These are phyloP conservation scores for Besnoitia besnoiti DNA, from an alignment of 169 alveolate genomes.

Conservation along the genomic window DNA sequence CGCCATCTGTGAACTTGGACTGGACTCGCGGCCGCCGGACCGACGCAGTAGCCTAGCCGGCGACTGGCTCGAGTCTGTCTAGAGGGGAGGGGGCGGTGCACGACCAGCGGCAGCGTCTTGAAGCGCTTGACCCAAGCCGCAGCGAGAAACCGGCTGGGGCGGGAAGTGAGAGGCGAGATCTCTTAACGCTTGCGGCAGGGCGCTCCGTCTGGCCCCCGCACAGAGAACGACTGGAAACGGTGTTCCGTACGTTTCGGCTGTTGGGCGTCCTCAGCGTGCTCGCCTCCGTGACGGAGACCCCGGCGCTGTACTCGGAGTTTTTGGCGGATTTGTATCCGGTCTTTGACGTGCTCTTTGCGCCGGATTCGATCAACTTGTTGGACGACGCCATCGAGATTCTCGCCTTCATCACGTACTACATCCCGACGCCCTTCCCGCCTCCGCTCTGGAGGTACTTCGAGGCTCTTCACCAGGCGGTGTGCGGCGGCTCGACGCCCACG, in stretches of 20 bases:
- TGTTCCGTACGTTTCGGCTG: not conserved
- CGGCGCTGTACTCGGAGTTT: conserved; percentile 45
- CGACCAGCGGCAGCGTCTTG: no score
- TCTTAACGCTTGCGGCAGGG: no score
- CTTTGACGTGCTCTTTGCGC: conserved; percentile 16
- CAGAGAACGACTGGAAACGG: no score
- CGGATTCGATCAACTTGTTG: conserved; percentile 15
- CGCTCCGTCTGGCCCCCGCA: no score
- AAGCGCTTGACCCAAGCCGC: no score
- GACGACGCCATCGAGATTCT: conserved; percentile 51
- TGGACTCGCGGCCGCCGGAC: no score
- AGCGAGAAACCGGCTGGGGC: no score
- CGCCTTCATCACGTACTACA: conserved; percentile 34
- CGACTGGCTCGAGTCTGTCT: no score
- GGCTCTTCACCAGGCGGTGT: conserved; percentile 6
- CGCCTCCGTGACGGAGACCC: conserved; percentile 56
- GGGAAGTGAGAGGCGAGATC: no score
- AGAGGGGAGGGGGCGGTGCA: no score
- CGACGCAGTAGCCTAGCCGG: no score
- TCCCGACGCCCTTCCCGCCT: conserved; percentile 55
- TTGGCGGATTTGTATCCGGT: conserved; percentile 22
- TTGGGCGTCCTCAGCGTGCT: conserved; percentile 30
- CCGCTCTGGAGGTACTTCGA: conserved; percentile 39
- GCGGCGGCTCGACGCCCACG: conserved; percentile 42
- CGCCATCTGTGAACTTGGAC: no score